phyloP scores from a whole-genome alignment of 129 eudicot species.

The Heracleum sosnowskyi region DNA sequence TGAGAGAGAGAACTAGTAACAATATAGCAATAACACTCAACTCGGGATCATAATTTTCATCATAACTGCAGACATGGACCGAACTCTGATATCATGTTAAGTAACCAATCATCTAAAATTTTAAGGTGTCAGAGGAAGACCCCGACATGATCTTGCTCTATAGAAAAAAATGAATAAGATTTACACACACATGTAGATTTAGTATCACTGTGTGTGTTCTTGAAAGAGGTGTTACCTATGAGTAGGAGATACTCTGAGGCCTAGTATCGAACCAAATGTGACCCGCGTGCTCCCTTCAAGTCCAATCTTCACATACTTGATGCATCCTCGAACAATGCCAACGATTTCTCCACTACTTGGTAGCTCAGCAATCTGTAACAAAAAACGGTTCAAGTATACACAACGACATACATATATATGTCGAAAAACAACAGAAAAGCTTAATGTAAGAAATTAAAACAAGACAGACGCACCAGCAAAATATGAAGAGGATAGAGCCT shows the following conservation, averaged over 20 bases:
- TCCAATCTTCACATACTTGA: conserved; percentile 21
- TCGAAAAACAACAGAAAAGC: not conserved
- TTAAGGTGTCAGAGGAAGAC: no score
- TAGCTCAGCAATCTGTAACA: conserved; percentile 19
- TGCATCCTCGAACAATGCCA: conserved; percentile 32
- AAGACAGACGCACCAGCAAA: conserved; percentile 20
- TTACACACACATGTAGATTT: not conserved
- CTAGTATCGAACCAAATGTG: conserved; percentile 20
- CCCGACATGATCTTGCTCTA: no score
- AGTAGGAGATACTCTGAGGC: conserved; percentile 32
- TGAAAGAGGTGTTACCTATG: conserved; percentile 17
- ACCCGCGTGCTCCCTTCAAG: not conserved
- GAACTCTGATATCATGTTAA: no score
- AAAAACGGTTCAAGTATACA: no score
- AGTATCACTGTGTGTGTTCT: not conserved
- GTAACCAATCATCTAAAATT: no score
- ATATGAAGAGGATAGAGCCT: conserved; percentile 23
- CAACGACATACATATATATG: no score
- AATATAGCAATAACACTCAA: not conserved
- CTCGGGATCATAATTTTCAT: not conserved
- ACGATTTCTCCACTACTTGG: conserved; percentile 17
- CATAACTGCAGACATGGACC: no score
- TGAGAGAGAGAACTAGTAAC: not conserved
- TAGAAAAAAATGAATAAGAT: no score
- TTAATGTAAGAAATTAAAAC: not conserved